Percentiles rank a stretch among this genome's conserved stretches.
These are phyloP conservation scores for Salvia sclarea DNA, from an alignment of 305 asterid genomes.

Conservation along the genomic window DNA sequence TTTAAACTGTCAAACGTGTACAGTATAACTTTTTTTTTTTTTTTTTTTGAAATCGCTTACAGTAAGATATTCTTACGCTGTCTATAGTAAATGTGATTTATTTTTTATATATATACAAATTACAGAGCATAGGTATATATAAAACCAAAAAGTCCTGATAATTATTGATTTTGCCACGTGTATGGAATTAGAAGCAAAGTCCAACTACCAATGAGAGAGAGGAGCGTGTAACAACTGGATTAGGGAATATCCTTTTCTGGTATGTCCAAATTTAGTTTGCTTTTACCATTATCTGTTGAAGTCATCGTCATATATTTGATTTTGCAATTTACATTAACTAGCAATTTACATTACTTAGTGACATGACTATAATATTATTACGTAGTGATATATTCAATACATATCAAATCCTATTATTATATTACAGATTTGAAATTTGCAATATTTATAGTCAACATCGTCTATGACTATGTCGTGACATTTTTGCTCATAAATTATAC, in stretches of 20 bases:
- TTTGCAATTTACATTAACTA: not conserved
- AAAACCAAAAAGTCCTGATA: not conserved
- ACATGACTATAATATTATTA: too few species aligned
- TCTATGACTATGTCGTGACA: too few species aligned
- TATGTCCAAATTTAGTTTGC: not conserved
- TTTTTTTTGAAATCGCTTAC: not conserved
- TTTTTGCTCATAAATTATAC: too few species aligned
- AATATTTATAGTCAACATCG: too few species aligned
- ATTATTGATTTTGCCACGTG: not conserved
- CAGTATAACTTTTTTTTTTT: too few species aligned
- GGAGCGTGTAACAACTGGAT: slow-evolving; percentile 8
- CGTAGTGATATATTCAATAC: too few species aligned
- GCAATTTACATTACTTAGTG: too few species aligned
- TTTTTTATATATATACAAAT: too few species aligned
- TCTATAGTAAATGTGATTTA: not conserved
- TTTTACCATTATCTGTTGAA: not conserved
- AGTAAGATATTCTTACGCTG: not conserved
- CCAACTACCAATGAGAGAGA: slow-evolving; percentile 8
- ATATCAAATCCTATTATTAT: too few species aligned
- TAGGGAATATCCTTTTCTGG: not conserved
- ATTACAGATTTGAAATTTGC: too few species aligned
- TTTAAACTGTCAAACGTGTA: not conserved
- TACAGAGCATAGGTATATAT: not conserved
- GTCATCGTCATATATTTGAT: too few species aligned
- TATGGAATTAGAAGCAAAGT: slow-evolving; percentile 1